Conservation (phyloP, 192 early-diverging fungal species). For the Podila verticillata region DNA sequence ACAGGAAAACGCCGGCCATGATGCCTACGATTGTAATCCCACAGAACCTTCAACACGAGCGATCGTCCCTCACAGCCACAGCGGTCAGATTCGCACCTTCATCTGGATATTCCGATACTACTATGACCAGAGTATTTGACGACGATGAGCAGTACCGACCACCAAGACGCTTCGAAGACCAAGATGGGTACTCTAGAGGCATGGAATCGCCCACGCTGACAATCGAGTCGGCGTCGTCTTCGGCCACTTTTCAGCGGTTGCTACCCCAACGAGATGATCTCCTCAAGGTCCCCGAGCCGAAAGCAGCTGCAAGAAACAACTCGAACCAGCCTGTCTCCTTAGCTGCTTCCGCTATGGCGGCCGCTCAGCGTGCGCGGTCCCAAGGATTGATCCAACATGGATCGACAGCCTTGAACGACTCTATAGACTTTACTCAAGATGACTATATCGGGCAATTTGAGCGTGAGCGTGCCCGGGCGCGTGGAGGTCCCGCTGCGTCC, state of each 20-base stretch:
- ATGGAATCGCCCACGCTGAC: too few species aligned
- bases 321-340: not conserved
- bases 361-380: not conserved
- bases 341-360: conserved; percentile 19
- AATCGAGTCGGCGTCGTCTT: too few species aligned
- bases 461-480: conserved; percentile 9
- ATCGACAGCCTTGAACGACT: conserved; percentile 1
- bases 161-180: too few species aligned
- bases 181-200: too few species aligned
- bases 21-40: conserved; percentile 33
- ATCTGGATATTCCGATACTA: conserved; percentile 3
- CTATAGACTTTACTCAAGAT: not conserved
- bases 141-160: too few species aligned
- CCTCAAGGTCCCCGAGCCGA: not conserved
- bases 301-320: not conserved
- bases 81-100: not conserved
- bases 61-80: conserved; percentile 10
- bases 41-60: not conserved
- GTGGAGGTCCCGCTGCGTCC: not conserved
- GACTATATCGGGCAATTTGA: conserved; percentile 46
- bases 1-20: conserved; percentile 23
- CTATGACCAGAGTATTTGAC: conserved; percentile 1
- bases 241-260: too few species aligned
- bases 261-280: too few species aligned
- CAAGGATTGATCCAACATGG: not conserved